Evolutionary conservation across 495 filamentous ascomycete genomes (phyloP).

Genomic region (Usnea hakonensis): DNA sequence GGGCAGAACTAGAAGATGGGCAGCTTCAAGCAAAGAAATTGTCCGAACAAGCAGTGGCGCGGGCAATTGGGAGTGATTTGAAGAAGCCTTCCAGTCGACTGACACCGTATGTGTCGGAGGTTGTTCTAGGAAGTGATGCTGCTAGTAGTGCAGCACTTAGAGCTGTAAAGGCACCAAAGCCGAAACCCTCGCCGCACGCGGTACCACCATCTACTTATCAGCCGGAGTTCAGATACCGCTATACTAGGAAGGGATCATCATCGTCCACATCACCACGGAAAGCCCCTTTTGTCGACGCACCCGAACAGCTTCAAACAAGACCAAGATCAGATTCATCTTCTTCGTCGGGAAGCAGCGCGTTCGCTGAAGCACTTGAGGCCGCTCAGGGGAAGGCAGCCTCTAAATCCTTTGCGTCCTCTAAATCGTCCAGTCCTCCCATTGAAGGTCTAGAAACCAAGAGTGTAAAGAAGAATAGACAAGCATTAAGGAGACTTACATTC

Average conservation of each 20-base stretch:
- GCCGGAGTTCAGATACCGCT: slow-evolving; percentile 41
- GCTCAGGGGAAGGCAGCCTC: slow-evolving; percentile 10
- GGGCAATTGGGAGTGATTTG: not conserved
- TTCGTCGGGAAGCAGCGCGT: slow-evolving; percentile 11
- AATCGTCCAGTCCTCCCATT: not conserved
- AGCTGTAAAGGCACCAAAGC: slow-evolving; percentile 12
- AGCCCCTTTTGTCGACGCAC: not conserved
- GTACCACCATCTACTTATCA: slow-evolving; percentile 39
- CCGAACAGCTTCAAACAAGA: not conserved
- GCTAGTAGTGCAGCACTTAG: not conserved
- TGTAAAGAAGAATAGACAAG: slow-evolving; percentile 9
- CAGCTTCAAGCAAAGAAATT: slow-evolving; percentile 1
- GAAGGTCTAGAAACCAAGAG: slow-evolving; percentile 5
- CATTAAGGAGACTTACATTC: slow-evolving; percentile 13
- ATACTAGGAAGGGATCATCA: not conserved
- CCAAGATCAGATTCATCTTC: not conserved
- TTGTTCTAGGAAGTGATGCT: not conserved
- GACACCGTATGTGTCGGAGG: slow-evolving; percentile 3
- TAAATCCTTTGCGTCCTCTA: slow-evolving; percentile 5
- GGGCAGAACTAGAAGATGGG: not conserved
- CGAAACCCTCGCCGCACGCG: slow-evolving; percentile 29
- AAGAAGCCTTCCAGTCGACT: not conserved
- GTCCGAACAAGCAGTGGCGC: slow-evolving; percentile 5
- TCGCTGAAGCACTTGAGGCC: slow-evolving; percentile 17
- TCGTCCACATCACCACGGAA: not conserved